Evolutionary conservation across 331 rosid genomes (phyloP).

Genomic region (Erythrophleum ivorense): DNA sequence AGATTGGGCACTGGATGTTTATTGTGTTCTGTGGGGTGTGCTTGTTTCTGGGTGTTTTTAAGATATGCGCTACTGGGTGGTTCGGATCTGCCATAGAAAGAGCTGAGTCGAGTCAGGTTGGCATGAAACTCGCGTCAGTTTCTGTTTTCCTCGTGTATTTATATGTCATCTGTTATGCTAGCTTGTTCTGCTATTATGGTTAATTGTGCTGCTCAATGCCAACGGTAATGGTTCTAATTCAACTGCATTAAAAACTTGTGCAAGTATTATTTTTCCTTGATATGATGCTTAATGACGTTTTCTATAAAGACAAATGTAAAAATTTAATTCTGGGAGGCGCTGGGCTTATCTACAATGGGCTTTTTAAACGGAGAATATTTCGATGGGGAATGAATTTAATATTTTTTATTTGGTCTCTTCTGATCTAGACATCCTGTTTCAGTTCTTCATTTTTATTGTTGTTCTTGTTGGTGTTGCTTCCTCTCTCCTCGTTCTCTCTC

Average conservation of each 20-base stretch:
- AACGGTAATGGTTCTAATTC: background rate
- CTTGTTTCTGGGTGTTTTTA: conserved; percentile 80
- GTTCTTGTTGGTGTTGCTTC: background rate
- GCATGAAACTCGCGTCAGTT: background rate
- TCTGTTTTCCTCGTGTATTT: background rate
- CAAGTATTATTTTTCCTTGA: background rate
- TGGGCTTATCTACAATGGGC: conserved; percentile 19
- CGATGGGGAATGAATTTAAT: background rate
- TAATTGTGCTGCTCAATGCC: background rate
- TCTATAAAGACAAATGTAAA: background rate
- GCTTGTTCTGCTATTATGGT: background rate
- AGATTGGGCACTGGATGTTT: conserved; percentile 93
- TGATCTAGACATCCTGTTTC: conserved; percentile 30
- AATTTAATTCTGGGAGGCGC: background rate
- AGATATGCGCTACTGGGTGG: conserved; percentile 96
- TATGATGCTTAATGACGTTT: conserved; percentile 21
- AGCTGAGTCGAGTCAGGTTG: conserved; percentile 66
- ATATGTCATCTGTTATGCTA: background rate
- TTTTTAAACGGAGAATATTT: conserved; percentile 25
- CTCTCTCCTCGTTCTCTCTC: background rate
- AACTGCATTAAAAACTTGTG: background rate
- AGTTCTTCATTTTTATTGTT: background rate
- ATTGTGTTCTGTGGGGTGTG: conserved; percentile 81
- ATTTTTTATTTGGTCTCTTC: background rate
- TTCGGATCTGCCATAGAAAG: conserved; percentile 87